A percentile compares a stretch with the other conserved stretches of the same genome.
phyloP scores from a whole-genome alignment of 163 green algal genomes.

The Chloroidium sp. region DNA sequence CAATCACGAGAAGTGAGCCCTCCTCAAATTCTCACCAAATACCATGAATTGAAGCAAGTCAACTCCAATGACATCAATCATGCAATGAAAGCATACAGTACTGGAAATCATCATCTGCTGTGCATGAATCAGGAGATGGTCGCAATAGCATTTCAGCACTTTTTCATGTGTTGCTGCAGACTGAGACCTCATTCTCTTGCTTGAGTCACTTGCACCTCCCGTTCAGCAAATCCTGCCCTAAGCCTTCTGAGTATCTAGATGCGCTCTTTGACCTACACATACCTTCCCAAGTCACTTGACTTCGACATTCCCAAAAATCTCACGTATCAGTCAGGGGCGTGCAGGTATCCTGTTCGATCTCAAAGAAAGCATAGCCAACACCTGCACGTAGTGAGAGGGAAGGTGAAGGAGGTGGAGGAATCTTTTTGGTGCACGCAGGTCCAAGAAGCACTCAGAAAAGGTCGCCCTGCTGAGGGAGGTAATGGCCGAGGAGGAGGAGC shows the following conservation, averaged over 20 bases:
- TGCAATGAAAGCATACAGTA: too few species aligned
- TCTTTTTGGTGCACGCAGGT: conserved; percentile 22
- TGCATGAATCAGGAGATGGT: too few species aligned
- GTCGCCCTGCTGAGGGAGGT: conserved; percentile 47
- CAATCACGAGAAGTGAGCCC: conserved; percentile 76
- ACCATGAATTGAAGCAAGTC: neutral
- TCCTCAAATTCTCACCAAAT: neutral
- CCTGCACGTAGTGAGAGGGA: neutral
- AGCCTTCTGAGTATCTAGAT: too few species aligned
- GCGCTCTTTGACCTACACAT: too few species aligned
- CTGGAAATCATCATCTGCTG: too few species aligned
- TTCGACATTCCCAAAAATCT: too few species aligned
- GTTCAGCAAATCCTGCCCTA: too few species aligned
- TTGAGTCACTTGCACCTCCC: too few species aligned
- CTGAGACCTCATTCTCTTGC: neutral
- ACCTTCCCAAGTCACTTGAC: too few species aligned
- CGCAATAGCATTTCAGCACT: neutral
- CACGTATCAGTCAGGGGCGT: neutral
- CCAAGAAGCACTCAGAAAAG: conserved; percentile 69
- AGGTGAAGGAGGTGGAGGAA: neutral
- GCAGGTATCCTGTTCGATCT: neutral
- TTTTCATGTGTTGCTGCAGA: neutral
- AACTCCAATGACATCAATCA: too few species aligned
- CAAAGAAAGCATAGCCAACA: neutral
- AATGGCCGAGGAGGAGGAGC: conserved; percentile 51